A percentile compares a stretch with the other conserved stretches of the same genome.
Evolutionary conservation across 108 stramenopile species (phyloP).

Genomic region (Schizochytrium sp.): DNA sequence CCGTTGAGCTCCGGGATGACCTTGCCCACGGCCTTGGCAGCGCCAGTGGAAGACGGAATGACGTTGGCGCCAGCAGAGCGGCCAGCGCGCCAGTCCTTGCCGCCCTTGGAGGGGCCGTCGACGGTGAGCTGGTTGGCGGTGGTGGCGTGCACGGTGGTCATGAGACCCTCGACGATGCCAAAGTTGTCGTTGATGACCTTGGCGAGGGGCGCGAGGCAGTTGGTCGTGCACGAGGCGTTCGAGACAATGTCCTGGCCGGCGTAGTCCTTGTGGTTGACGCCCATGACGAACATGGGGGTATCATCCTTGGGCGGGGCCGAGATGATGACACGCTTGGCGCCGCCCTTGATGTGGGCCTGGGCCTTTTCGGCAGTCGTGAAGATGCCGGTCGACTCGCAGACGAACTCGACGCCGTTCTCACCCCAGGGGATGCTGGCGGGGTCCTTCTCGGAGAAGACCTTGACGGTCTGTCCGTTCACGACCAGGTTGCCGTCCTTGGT

Average conservation of each 20-base stretch:
- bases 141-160: constrained; percentile 99
- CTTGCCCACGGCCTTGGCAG: constrained; percentile 99
- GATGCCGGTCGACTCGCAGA: constrained; percentile 97
- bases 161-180: constrained; percentile 93
- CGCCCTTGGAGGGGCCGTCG: constrained; percentile 87
- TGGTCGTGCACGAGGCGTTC: constrained; percentile 98
- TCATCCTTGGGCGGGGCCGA: constrained; percentile 99
- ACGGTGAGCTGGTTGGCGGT: constrained; percentile 98
- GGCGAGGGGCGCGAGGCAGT: constrained; percentile 97
- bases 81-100: constrained; percentile 99
- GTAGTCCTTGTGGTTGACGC: constrained; percentile 83
- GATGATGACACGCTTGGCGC: constrained; percentile 99
- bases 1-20: constrained; percentile 93
- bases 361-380: constrained; percentile 94
- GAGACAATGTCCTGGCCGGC: constrained; percentile 97
- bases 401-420: constrained; percentile 85
- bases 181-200: constrained; percentile 96
- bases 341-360: constrained; percentile 86
- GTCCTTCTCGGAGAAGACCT: constrained; percentile 83
- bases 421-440: constrained; percentile 93
- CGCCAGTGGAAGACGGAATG: constrained; percentile 98
- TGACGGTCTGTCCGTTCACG: constrained; percentile 85
- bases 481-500: constrained; percentile 92
- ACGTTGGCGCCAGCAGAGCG: constrained; percentile 98
- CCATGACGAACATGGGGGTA: constrained; percentile 95